Conservation (phyloP, 441 rosid genomes). For the Euphorbia schlechtendalii region DNA sequence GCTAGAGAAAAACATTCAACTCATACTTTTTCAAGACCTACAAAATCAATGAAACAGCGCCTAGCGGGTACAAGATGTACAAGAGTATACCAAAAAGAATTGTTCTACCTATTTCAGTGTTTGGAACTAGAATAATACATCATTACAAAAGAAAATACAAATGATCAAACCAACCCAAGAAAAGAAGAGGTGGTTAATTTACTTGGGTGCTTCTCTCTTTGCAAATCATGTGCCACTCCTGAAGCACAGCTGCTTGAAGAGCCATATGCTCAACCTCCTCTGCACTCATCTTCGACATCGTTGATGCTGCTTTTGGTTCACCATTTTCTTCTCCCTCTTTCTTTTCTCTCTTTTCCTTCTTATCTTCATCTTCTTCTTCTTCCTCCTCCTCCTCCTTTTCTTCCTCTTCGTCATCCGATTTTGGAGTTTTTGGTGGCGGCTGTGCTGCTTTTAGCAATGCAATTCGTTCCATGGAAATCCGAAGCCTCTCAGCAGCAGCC, state of each 20-base stretch:
- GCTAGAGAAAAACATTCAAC: too few relatives aligned
- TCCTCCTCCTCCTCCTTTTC: slow-evolving; percentile 35
- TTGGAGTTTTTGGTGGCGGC: slow-evolving; percentile 57
- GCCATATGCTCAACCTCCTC: slow-evolving; percentile 98
- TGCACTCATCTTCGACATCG: slow-evolving; percentile 73
- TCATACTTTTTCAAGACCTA: too few relatives aligned
- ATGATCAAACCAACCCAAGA: slow-evolving; percentile 8
- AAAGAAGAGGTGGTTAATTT: slow-evolving; percentile 11
- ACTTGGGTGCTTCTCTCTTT: slow-evolving; percentile 57
- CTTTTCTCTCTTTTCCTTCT: too few relatives aligned
- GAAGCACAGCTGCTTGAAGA: slow-evolving; percentile 91
- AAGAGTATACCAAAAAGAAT: too few relatives aligned
- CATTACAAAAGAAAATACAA: slow-evolving; percentile 13
- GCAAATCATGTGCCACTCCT: slow-evolving; percentile 91
- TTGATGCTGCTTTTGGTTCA: slow-evolving; percentile 60
- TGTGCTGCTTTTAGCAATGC: slow-evolving; percentile 91
- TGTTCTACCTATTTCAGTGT: too few relatives aligned
- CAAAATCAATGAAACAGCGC: too few relatives aligned
- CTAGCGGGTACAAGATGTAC: too few relatives aligned
- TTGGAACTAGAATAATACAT: too few relatives aligned
- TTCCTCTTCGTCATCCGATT: slow-evolving; percentile 46
- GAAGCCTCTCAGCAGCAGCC: slow-evolving; percentile 82
- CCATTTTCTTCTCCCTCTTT: slow-evolving; percentile 30
- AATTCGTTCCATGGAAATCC: slow-evolving; percentile 89
- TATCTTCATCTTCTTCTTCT: slow-evolving; percentile 25